Conservation (phyloP, 2,329 filamentous ascomycete species). For the Lecanicillium sp. region DNA sequence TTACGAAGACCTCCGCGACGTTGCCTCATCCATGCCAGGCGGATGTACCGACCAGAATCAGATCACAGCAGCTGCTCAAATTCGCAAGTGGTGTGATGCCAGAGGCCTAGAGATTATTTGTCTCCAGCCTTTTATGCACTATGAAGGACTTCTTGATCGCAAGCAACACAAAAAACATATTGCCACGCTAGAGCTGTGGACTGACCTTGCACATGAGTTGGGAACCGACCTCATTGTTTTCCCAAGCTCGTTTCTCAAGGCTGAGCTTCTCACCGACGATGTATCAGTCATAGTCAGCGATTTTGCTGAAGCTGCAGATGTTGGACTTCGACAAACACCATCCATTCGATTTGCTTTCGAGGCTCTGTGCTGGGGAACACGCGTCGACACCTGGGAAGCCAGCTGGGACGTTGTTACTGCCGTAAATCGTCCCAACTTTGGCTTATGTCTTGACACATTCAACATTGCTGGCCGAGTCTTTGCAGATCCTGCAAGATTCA, state of each 20-base stretch:
- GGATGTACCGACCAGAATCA: conserved; percentile 32
- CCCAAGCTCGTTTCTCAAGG: conserved; percentile 60
- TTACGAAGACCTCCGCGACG: conserved; percentile 63
- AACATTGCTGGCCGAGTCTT: conserved; percentile 64
- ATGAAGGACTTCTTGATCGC: conserved; percentile 63
- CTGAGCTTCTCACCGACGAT: conserved; percentile 33
- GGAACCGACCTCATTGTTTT: conserved; percentile 66
- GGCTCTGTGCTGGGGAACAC: conserved; percentile 61
- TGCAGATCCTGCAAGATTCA: conserved; percentile 50
- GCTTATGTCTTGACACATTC: conserved; percentile 68
- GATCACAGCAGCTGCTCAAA: conserved; percentile 47
- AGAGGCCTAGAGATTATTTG: conserved; percentile 52
- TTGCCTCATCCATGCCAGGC: conserved; percentile 40
- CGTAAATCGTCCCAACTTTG: conserved; percentile 63
- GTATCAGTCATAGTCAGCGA: conserved; percentile 52
- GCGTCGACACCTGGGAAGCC: conserved; percentile 60
- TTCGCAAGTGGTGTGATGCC: conserved; percentile 48
- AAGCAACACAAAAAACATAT: conserved; percentile 47
- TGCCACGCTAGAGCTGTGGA: conserved; percentile 60
- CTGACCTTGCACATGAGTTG: conserved; percentile 54
- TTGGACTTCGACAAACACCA: conserved; percentile 47
- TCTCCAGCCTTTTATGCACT: conserved; percentile 70
- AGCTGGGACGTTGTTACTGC: conserved; percentile 57
- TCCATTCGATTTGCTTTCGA: conserved; percentile 63
- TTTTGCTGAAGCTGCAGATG: conserved; percentile 54